Base-by-base conservation (phyloP, 1,284 basidiomycete genomes). In the Trametes pubescens region DNA sequence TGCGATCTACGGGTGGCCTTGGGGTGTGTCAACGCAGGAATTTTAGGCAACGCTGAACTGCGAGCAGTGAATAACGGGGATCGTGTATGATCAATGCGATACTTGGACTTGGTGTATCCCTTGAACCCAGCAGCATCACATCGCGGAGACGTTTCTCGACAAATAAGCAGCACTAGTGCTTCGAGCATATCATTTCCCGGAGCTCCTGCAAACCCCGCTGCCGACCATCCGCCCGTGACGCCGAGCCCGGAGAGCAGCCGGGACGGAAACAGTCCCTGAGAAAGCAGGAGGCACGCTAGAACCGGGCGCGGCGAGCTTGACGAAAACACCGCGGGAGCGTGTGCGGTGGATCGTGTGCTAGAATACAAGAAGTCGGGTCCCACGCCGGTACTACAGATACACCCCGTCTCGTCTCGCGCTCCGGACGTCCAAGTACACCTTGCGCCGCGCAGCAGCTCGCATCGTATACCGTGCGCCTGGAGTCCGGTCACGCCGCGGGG, bases 291-390 rank as follows among this genome's bases (percentile, higher is more conserved):
- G 40, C 40, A 43, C 40, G 40, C 40, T 43, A 43, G 40, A 43
- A 18, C 16, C 48, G 34, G 29, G 32, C 14, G 18, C 7, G 21
- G n/a, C 32, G 29, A 24, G 34, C 18, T 11, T 34, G 24, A 43
- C 13, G 14, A 44, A 14, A 16, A 4, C 38, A 29, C 52, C 21
- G 26, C 40, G 26, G 40, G 32, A 46, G 16, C 21, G 32, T 24
- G 14, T 10, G 22, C 29, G 1, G 21, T 29, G 38, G 37, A 53
- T 35, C 43, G 38, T 34, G 46, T 26, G 43, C 64, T 69, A 69
- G 57, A 65, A 65, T 69, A 69, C 65, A 69, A 66, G 52, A 65
- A 46, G 48, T 61, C 51, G 40, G 16, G 40, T 43, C 40, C 40
- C 40, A 43, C 40, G 40, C 40, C 40, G 6, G 40, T 16, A 43